Evolutionary conservation across 2,329 filamentous ascomycete species (phyloP).

Genomic region (Zasmidium cellare): DNA sequence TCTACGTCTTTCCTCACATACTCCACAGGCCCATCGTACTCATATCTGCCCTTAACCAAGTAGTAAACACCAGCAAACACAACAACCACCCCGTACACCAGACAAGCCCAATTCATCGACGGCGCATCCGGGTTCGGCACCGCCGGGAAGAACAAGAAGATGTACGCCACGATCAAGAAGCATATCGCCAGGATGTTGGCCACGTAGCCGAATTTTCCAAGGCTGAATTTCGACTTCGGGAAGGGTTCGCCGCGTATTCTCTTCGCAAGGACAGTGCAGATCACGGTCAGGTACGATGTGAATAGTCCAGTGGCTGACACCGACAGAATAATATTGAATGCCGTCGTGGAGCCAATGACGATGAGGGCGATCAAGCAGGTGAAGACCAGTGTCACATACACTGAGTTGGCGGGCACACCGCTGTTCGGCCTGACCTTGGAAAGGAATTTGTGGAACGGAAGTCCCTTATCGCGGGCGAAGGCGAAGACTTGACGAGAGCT

Average conservation of each 20-base stretch:
- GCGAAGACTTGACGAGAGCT: conserved; percentile 31
- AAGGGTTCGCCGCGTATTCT: conserved; percentile 23
- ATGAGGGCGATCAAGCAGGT: conserved; percentile 35
- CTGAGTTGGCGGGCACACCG: conserved; percentile 31
- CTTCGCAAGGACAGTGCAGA: conserved; percentile 24
- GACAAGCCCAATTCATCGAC: conserved; percentile 33
- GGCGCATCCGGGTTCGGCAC: conserved; percentile 25
- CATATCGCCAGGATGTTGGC: conserved; percentile 22
- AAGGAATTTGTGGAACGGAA: conserved; percentile 26
- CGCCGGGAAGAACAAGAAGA: conserved; percentile 28
- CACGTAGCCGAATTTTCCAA: conserved; percentile 32
- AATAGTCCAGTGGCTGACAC: conserved; percentile 32
- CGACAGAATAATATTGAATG: conserved; percentile 45
- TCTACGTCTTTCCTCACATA: conserved; percentile 21
- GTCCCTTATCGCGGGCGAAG: conserved; percentile 31
- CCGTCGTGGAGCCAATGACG: conserved; percentile 41
- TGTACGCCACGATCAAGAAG: conserved; percentile 21
- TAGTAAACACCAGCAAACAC: conserved; percentile 22
- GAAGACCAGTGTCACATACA: conserved; percentile 28
- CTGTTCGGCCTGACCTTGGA: conserved; percentile 24
- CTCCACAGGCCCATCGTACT: conserved; percentile 27
- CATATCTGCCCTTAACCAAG: conserved; percentile 17
- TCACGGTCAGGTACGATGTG: conserved; percentile 25
- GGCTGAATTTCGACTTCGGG: conserved; percentile 22
- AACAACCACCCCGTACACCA: conserved; percentile 26